These are phyloP conservation scores for Trichoderma asperelloides DNA, from an alignment of 495 filamentous ascomycete genomes.

Conservation along the genomic window DNA sequence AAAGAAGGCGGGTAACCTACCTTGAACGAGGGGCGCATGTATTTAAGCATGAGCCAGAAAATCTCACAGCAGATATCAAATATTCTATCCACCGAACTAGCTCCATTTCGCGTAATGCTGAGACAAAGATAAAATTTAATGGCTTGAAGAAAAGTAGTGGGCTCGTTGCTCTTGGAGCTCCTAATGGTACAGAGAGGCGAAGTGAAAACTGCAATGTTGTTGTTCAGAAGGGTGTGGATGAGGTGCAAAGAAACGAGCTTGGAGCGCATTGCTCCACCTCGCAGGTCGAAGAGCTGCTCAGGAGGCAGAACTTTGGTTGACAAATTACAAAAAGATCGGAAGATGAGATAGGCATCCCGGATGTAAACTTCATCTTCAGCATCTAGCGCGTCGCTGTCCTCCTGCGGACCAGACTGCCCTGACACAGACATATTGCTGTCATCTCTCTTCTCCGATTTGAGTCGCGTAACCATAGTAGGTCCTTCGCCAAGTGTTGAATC, in stretches of 20 bases:
- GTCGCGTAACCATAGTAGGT: constrained; percentile 84
- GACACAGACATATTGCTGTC: constrained; percentile 49
- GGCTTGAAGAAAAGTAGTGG: constrained; percentile 87
- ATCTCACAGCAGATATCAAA: constrained; percentile 97
- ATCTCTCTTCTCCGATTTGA: constrained; percentile 49
- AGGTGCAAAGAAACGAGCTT: constrained; percentile 93
- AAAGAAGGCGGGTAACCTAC: constrained; percentile 24
- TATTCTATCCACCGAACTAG: constrained; percentile 79
- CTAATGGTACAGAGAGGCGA: constrained; percentile 83
- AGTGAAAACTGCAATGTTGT: constrained; percentile 77
- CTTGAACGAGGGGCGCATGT: constrained; percentile 92
- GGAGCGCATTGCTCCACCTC: constrained; percentile 90
- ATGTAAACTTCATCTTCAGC: constrained; percentile 95
- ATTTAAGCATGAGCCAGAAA: constrained; percentile 92
- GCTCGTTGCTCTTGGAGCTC: constrained; percentile 73
- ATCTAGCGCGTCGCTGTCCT: constrained; percentile 57
- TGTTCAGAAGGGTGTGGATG: constrained; percentile 87
- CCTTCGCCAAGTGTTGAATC: constrained; percentile 85
- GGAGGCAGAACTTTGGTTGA: constrained; percentile 82
- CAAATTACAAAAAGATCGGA: constrained; percentile 94
- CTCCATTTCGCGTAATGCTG: constrained; percentile 87
- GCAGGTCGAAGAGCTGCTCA: constrained; percentile 87
- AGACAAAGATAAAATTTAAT: constrained; percentile 93
- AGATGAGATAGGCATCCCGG: constrained; percentile 92
- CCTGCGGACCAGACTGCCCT: constrained; percentile 37